These are phyloP conservation scores for Cladophialophora immunda DNA, from an alignment of 2,329 filamentous ascomycete genomes.

Conservation along the genomic window DNA sequence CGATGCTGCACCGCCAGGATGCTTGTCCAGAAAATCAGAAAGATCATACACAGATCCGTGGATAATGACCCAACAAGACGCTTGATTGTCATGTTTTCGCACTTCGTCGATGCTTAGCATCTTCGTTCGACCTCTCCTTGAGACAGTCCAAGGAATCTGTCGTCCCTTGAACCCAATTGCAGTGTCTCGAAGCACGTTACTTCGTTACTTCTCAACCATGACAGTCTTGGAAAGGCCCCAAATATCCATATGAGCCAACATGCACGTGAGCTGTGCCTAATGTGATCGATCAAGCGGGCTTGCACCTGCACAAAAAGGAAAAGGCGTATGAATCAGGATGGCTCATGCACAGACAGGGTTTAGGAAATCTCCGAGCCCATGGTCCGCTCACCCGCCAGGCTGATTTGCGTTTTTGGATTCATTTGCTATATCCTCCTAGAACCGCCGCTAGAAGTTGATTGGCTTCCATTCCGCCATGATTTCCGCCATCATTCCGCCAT, in stretches of 20 bases:
- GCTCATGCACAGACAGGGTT: neutral
- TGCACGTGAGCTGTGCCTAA: neutral
- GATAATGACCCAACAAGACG: conserved; percentile 84
- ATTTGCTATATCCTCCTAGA: neutral
- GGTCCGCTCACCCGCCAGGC: neutral
- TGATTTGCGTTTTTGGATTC: neutral
- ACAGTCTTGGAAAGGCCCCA: neutral
- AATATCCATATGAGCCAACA: neutral
- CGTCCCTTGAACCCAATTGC: neutral
- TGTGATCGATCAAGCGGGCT: neutral
- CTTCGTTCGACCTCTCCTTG: neutral
- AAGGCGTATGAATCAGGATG: neutral
- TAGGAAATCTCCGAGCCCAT: neutral
- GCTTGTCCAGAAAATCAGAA: conserved; percentile 81
- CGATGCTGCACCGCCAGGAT: conserved; percentile 88
- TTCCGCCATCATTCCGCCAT: neutral
- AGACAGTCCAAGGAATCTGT: neutral
- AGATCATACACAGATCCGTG: conserved; percentile 83
- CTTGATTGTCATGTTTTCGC: conserved; percentile 77
- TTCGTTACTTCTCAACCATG: neutral
- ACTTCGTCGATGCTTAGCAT: neutral
- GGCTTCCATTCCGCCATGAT: neutral
- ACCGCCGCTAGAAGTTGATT: neutral
- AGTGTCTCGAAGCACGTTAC: neutral
- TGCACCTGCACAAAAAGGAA: neutral